Percentiles rank a stretch among this genome's conserved stretches.
Conservation (phyloP, 139 green algal genomes). For the Chlorella sp. region DNA sequence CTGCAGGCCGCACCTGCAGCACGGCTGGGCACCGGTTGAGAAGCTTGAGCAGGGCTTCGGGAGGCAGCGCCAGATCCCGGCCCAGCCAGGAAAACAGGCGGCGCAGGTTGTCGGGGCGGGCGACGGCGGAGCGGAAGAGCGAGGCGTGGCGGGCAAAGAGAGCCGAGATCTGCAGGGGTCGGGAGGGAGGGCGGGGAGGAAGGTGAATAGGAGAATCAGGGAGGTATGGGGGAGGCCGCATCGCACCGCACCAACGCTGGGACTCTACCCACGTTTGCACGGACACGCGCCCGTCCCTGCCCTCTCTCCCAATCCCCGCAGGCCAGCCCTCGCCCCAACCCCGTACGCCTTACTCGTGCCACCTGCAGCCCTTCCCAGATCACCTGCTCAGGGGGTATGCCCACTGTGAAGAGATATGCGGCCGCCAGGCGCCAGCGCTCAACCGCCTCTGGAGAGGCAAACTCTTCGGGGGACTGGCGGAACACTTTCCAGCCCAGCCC, state of each 20-base stretch:
- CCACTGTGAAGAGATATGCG: slow-evolving; percentile 34
- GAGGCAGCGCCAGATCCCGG: slow-evolving; percentile 19
- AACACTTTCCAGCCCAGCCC: slow-evolving; percentile 45
- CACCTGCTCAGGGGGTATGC: slow-evolving; percentile 20
- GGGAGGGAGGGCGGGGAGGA: background rate
- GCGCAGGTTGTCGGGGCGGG: slow-evolving; percentile 37
- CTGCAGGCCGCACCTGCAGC: slow-evolving; percentile 23
- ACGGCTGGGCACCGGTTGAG: slow-evolving; percentile 35
- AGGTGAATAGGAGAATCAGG: background rate
- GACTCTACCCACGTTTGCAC: background rate
- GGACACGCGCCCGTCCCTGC: background rate
- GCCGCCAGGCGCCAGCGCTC: slow-evolving; percentile 45
- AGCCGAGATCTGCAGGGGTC: slow-evolving; percentile 6
- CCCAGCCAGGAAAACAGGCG: slow-evolving; percentile 45
- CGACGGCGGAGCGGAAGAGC: slow-evolving; percentile 35
- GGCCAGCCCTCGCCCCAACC: background rate
- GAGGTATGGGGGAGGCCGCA: background rate
- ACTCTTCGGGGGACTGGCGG: slow-evolving; percentile 38
- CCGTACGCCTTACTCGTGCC: background rate
- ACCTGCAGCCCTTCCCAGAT: background rate
- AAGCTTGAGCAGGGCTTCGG: slow-evolving; percentile 5
- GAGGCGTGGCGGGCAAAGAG: slow-evolving; percentile 32
- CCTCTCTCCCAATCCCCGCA: too few species aligned
- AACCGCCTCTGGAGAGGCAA: slow-evolving; percentile 37
- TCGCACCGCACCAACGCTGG: too few species aligned